A percentile compares a stretch with the other conserved stretches of the same genome.
phyloP scores from a whole-genome alignment of 176 grass and related monocot genomes.

The Echinochloa phyllopogon region DNA sequence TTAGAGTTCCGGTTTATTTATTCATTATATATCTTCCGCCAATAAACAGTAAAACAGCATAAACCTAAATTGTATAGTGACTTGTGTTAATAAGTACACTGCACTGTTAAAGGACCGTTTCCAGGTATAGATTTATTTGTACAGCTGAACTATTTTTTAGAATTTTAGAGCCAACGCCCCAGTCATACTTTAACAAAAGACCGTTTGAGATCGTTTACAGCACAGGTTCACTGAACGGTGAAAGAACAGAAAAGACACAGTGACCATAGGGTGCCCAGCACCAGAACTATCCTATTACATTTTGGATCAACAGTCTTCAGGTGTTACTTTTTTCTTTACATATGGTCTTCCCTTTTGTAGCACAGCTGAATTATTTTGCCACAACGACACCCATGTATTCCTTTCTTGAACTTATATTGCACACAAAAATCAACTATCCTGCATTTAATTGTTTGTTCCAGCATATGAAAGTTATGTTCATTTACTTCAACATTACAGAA shows the following conservation, averaged over 20 bases:
- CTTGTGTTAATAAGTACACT: not conserved
- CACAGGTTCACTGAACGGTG: no score
- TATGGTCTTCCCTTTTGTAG: no score
- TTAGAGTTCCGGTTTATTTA: not conserved
- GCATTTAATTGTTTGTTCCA: not conserved
- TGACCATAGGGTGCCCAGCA: no score
- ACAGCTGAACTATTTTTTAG: not conserved
- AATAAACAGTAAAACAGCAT: not conserved
- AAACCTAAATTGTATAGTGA: not conserved
- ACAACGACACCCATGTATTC: not conserved
- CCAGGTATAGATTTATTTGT: not conserved
- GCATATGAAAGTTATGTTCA: not conserved
- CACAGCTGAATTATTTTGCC: slow-evolving; percentile 7
- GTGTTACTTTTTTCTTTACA: no score
- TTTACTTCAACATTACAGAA: not conserved
- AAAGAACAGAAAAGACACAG: no score
- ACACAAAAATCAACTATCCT: not conserved
- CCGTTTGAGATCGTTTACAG: no score
- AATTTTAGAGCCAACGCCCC: no score
- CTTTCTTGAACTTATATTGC: not conserved
- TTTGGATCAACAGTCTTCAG: no score
- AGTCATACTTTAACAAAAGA: no score
- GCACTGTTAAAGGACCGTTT: not conserved
- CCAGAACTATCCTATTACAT: no score
- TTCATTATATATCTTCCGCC: not conserved